Evolutionary conservation across 495 filamentous ascomycete genomes (phyloP).

Genomic region (Penicillium alfredii): DNA sequence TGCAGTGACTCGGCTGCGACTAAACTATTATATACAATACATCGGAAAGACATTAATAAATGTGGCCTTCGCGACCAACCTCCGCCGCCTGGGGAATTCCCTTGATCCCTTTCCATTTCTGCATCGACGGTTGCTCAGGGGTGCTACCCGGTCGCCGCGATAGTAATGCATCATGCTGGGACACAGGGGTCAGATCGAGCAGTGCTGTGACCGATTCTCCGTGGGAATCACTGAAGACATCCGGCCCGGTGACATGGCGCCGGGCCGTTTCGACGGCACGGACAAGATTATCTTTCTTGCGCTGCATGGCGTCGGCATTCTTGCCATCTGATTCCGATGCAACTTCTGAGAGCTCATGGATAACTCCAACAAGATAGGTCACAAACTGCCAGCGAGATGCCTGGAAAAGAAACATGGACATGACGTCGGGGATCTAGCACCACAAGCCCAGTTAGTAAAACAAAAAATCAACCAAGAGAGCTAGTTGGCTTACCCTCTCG

Average conservation of each 20-base stretch:
- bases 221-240: conserved; percentile 25
- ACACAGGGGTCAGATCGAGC: conserved; percentile 28
- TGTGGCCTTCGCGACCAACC: conserved; percentile 39
- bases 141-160: conserved; percentile 21
- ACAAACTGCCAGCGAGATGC: conserved; percentile 74
- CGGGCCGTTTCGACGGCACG: conserved; percentile 31
- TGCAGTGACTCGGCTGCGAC: too few species aligned
- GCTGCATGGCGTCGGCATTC: conserved; percentile 27
- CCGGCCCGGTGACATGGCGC: conserved; percentile 31
- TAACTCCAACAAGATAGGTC: conserved; percentile 53
- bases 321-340: conserved; percentile 17
- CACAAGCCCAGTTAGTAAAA: not conserved
- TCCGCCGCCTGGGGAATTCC: conserved; percentile 45
- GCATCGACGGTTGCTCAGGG: conserved; percentile 24
- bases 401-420: conserved; percentile 84
- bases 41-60: conserved; percentile 25
- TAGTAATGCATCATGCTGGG: conserved; percentile 24
- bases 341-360: conserved; percentile 42
- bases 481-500: conserved; percentile 45
- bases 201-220: conserved; percentile 16
- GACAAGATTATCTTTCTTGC: conserved; percentile 38
- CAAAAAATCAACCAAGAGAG: not conserved
- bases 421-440: conserved; percentile 67
- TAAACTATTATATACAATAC: conserved; percentile 3
- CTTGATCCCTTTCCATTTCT: conserved; percentile 36